phyloP scores from a whole-genome alignment of 164 flowering plant species.

The Chimonanthus salicifolius region DNA sequence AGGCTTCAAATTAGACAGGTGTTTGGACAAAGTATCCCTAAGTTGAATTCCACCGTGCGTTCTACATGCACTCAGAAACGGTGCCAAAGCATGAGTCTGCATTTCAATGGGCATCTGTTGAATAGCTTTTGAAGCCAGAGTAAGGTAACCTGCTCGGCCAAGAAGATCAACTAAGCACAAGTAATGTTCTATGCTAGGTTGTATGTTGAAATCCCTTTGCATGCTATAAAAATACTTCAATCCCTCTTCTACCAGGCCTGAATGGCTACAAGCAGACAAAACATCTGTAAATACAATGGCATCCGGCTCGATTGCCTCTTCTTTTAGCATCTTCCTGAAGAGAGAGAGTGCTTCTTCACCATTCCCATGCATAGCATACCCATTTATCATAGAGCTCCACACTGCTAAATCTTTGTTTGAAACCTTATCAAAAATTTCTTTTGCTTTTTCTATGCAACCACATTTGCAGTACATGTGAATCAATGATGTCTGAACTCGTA shows the following conservation, averaged over 20 bases:
- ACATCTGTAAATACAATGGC: conserved; percentile 25
- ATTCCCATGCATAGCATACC: conserved; percentile 34
- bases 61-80: conserved; percentile 38
- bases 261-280: conserved; percentile 34
- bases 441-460: conserved; percentile 32
- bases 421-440: conserved; percentile 21
- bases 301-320: conserved; percentile 26
- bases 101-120: conserved; percentile 23
- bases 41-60: conserved; percentile 20
- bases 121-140: conserved; percentile 24
- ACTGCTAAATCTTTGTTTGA: conserved; percentile 27
- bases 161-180: conserved; percentile 28
- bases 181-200: conserved; percentile 31
- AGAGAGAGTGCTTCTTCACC: conserved; percentile 32
- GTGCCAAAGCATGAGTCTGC: conserved; percentile 21
- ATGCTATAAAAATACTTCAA: conserved; percentile 26
- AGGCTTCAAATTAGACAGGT: conserved; percentile 19
- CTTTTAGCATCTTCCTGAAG: conserved; percentile 23
- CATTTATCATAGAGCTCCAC: conserved; percentile 43
- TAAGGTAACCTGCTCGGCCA: conserved; percentile 28
- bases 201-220: conserved; percentile 25
- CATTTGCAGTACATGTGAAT: conserved; percentile 40
- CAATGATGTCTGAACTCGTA: conserved; percentile 30
- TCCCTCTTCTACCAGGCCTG: conserved; percentile 32
- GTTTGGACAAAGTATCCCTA: conserved; percentile 25